phyloP scores from a whole-genome alignment of 2,329 filamentous ascomycete genomes.

The Knoxdaviesia proteae region DNA sequence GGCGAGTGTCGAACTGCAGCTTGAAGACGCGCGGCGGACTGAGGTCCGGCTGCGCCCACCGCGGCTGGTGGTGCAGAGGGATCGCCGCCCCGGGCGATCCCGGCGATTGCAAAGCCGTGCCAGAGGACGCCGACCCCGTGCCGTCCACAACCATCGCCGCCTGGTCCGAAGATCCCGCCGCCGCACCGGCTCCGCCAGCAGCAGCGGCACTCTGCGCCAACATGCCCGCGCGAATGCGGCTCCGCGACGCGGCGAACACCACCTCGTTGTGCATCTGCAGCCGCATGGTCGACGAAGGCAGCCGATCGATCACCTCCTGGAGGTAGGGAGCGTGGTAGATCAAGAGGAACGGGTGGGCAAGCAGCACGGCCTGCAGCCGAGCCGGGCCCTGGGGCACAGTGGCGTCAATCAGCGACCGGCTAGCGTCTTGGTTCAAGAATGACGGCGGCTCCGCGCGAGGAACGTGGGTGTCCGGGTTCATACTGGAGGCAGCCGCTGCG shows the following conservation, averaged over 20 bases:
- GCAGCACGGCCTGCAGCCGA: constrained; percentile 23
- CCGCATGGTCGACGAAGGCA: constrained; percentile 24
- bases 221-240: not conserved
- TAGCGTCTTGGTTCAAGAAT: too few species aligned
- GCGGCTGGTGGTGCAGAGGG: constrained; percentile 17
- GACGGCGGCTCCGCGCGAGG: too few species aligned
- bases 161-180: not conserved
- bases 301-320: constrained; percentile 28
- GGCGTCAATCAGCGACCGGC: constrained; percentile 26
- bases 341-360: constrained; percentile 26
- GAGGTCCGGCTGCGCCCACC: constrained; percentile 21
- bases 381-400: constrained; percentile 27
- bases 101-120: constrained; percentile 3
- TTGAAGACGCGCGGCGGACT: constrained; percentile 63
- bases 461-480: too few species aligned
- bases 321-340: constrained; percentile 23
- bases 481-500: too few species aligned
- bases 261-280: constrained; percentile 29
- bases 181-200: not conserved
- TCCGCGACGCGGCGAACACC: constrained; percentile 13
- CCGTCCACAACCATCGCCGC: not conserved
- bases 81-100: constrained; percentile 1
- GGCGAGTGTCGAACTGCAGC: constrained; percentile 79
- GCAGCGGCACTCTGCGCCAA: constrained; percentile 2
- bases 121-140: not conserved